These are phyloP conservation scores for Alternaria solani DNA, from an alignment of 2,329 filamentous ascomycete genomes.

Conservation along the genomic window DNA sequence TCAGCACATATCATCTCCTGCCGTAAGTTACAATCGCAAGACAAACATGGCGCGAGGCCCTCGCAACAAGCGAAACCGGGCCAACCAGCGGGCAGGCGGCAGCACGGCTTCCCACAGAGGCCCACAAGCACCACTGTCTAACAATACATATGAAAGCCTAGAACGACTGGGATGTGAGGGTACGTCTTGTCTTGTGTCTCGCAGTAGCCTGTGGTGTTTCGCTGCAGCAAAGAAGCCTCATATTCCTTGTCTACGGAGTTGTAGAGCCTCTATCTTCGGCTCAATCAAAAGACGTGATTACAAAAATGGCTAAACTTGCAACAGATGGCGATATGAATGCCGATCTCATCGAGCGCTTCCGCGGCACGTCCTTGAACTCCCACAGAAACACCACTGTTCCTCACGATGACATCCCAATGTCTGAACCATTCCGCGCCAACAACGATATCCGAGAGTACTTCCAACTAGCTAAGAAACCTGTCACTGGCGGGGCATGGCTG, in stretches of 20 bases:
- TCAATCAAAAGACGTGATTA: background rate
- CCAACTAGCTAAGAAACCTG: slow-evolving; percentile 21
- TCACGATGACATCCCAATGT: slow-evolving; percentile 24
- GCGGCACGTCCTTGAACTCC: background rate
- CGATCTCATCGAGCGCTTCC: slow-evolving; percentile 26
- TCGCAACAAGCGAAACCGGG: slow-evolving; percentile 5
- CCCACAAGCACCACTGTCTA: background rate
- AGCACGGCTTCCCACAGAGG: slow-evolving; percentile 4
- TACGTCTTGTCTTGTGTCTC: slow-evolving; percentile 12
- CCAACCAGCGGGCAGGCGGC: slow-evolving; percentile 7
- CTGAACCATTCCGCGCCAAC: slow-evolving; percentile 20
- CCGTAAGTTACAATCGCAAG: background rate
- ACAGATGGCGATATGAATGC: slow-evolving; percentile 31
- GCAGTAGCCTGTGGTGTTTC: background rate
- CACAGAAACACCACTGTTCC: slow-evolving; percentile 7
- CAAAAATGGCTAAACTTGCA: slow-evolving; percentile 10
- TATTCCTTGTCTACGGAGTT: background rate
- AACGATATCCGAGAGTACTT: slow-evolving; percentile 42
- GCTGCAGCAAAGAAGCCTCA: background rate
- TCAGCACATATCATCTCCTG: background rate
- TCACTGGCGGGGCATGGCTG: slow-evolving; percentile 38
- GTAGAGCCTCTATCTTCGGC: background rate
- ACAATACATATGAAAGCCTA: slow-evolving; percentile 22
- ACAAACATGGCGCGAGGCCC: slow-evolving; percentile 21
- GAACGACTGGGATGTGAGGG: slow-evolving; percentile 1